phyloP scores from a whole-genome alignment of 2,329 filamentous ascomycete genomes.

The Fusarium buxicola region DNA sequence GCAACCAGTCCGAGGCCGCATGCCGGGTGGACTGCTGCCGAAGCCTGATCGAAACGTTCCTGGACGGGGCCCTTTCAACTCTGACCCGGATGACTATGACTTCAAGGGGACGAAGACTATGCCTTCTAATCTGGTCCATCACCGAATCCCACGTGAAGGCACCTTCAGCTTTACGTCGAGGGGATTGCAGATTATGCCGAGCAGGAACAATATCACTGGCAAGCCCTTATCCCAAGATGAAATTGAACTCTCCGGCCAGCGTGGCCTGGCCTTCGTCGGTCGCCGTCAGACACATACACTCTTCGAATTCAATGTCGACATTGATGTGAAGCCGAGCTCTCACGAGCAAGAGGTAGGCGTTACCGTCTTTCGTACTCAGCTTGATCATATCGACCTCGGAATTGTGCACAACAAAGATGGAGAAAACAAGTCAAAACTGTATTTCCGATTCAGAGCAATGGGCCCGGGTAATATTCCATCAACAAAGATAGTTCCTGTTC shows the following conservation, averaged over 20 bases:
- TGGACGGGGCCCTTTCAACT: constrained; percentile 16
- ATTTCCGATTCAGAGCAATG: constrained; percentile 20
- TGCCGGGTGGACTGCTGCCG: constrained; percentile 45
- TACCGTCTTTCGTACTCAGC: constrained; percentile 25
- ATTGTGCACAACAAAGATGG: background rate
- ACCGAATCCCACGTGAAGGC: constrained; percentile 6
- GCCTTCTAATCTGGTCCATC: constrained; percentile 22
- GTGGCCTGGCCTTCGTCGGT: constrained; percentile 24
- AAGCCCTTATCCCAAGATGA: background rate
- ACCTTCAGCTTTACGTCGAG: constrained; percentile 8
- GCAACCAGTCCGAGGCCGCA: constrained; percentile 42
- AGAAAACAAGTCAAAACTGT: constrained; percentile 2
- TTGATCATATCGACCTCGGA: constrained; percentile 33
- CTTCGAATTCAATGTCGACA: constrained; percentile 22
- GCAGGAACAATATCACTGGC: constrained; percentile 22
- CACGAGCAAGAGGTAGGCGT: constrained; percentile 22
- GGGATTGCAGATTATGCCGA: constrained; percentile 12
- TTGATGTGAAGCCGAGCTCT: constrained; percentile 9
- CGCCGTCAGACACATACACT: constrained; percentile 27
- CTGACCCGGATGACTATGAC: constrained; percentile 19
- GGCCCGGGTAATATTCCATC: constrained; percentile 2
- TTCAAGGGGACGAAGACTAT: background rate
- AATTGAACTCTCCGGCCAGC: constrained; percentile 20
- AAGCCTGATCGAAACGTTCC: constrained; percentile 5
- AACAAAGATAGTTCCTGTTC: constrained; percentile 12